Percentiles rank a stretch among this genome's conserved stretches.
These are phyloP conservation scores for Teratosphaeria nubilosa DNA, from an alignment of 2,329 filamentous ascomycete genomes.

Conservation along the genomic window DNA sequence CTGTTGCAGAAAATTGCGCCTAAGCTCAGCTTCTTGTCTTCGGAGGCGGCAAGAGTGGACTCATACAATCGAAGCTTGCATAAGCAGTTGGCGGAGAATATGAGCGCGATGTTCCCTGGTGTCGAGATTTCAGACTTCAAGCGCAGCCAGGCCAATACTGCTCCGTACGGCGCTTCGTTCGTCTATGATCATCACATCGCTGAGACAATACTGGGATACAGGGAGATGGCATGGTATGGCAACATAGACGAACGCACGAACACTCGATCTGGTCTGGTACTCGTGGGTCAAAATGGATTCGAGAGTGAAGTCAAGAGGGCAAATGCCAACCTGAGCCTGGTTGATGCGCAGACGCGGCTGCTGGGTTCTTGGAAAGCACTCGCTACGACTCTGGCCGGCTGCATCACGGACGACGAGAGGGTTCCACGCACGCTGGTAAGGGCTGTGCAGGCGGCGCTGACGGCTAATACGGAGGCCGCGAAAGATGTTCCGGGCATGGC, in stretches of 20 bases:
- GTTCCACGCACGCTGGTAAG: conserved; percentile 62
- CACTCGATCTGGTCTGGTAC: not conserved
- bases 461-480: conserved; percentile 62
- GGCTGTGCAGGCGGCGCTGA: conserved; percentile 67
- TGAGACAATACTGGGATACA: conserved; percentile 62
- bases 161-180: conserved; percentile 58
- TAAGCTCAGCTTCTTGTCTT: conserved; percentile 68
- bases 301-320: conserved; percentile 72
- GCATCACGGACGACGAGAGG: conserved; percentile 40
- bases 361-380: conserved; percentile 86
- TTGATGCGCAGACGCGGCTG: conserved; percentile 81
- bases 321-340: conserved; percentile 81
- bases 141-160: conserved; percentile 48
- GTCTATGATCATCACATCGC: conserved; percentile 77
- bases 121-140: conserved; percentile 72
- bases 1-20: conserved; percentile 63
- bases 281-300: conserved; percentile 47
- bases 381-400: conserved; percentile 69
- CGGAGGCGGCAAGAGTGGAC: conserved; percentile 67
- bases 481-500: conserved; percentile 75
- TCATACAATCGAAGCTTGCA: conserved; percentile 84
- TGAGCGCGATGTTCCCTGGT: conserved; percentile 64
- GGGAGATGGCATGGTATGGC: conserved; percentile 58
- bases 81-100: conserved; percentile 73
- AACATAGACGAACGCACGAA: conserved; percentile 34